phyloP scores from a whole-genome alignment of 192 early-diverging fungal species.

The Jimgerdemannia flammicorona region DNA sequence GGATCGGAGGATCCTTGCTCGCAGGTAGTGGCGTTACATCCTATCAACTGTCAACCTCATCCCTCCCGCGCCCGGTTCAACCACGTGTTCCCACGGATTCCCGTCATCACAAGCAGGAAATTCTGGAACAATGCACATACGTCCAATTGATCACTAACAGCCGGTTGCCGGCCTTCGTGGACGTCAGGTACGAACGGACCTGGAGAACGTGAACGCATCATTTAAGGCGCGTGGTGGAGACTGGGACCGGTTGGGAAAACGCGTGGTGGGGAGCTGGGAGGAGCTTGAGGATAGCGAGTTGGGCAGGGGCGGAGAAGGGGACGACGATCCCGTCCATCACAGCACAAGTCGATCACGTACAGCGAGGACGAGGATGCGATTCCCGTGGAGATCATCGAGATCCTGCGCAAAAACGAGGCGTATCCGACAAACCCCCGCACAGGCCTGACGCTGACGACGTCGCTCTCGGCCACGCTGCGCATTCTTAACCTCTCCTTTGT shows the following conservation, averaged over 20 bases:
- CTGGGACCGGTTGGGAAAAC: neutral
- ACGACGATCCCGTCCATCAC: neutral
- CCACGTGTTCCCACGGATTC: neutral
- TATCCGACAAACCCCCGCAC: neutral
- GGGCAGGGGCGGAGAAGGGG: neutral
- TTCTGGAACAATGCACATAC: neutral
- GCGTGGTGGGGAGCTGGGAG: conserved; percentile 6
- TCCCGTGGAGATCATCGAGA: neutral
- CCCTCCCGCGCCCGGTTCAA: neutral
- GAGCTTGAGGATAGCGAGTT: neutral
- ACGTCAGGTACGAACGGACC: neutral
- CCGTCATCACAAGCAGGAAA: neutral
- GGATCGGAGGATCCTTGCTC: neutral
- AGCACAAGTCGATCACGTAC: neutral
- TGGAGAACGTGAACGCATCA: too few relatives aligned
- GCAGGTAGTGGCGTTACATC: neutral
- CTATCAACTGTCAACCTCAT: neutral
- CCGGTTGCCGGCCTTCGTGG: neutral
- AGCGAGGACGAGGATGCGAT: neutral
- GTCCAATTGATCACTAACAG: neutral
- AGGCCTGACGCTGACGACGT: neutral
- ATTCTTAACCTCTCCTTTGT: conserved; percentile 17
- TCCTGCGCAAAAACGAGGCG: neutral
- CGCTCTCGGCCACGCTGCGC: neutral
- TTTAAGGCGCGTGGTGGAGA: too few relatives aligned